These are phyloP conservation scores for Pisolithus thermaeus DNA, from an alignment of 1,284 basidiomycete species.

Conservation along the genomic window DNA sequence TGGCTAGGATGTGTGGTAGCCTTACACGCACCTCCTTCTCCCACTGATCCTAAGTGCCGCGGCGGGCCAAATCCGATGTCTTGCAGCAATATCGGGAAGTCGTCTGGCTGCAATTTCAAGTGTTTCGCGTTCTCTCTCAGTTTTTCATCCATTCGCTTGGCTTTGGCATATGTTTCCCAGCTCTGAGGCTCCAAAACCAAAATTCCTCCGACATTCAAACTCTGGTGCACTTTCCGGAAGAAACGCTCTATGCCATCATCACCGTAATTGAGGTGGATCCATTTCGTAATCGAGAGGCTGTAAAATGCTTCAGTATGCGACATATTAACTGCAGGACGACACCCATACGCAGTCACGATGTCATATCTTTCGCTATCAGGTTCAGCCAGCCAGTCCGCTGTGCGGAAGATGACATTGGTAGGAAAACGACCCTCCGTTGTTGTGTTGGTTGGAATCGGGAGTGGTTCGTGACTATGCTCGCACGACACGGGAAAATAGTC, in stretches of 20 bases:
- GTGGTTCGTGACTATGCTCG: conserved; percentile 64
- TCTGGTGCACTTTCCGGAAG: conserved; percentile 54
- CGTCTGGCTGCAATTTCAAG: conserved; percentile 53
- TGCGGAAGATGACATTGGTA: conserved; percentile 66
- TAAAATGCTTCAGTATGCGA: not conserved
- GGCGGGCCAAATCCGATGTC: conserved; percentile 57
- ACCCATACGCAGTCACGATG: conserved; percentile 65
- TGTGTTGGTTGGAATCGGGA: conserved; percentile 48
- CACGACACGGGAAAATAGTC: conserved; percentile 69
- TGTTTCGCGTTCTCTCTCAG: conserved; percentile 53
- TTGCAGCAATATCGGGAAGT: conserved; percentile 50
- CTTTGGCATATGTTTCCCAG: conserved; percentile 75
- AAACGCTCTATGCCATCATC: conserved; percentile 62
- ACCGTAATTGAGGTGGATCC: conserved; percentile 77
- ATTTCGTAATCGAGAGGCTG: conserved; percentile 79
- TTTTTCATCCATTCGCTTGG: conserved; percentile 57
- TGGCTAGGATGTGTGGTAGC: not conserved
- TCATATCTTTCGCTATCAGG: conserved; percentile 60
- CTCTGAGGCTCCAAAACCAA: conserved; percentile 75
- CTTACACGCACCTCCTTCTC: conserved; percentile 46
- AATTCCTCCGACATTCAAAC: conserved; percentile 50
- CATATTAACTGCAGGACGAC: not conserved
- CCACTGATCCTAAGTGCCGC: conserved; percentile 47
- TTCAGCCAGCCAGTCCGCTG: conserved; percentile 63
- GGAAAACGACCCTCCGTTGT: conserved; percentile 44